Evolutionary conservation across 306 rosid genomes (phyloP).

Genomic region (Cyclanthera cordifolia): DNA sequence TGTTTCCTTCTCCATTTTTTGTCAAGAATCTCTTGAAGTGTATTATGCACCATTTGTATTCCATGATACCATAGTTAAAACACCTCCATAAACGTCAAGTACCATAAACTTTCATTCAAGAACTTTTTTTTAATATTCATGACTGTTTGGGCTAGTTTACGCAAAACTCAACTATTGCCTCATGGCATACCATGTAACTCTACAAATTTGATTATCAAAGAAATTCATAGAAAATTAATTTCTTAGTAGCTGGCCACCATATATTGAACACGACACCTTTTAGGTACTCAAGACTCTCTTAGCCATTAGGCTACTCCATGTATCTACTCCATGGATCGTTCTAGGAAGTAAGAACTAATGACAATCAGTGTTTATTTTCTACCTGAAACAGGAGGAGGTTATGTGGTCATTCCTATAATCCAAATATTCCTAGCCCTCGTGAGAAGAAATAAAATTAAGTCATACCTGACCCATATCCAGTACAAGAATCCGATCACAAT

Average conservation of each 20-base stretch:
- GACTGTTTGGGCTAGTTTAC: too few relatives aligned
- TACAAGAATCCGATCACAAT: slow-evolving; percentile 55
- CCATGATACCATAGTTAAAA: neutral
- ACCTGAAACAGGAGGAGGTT: neutral
- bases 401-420: neutral
- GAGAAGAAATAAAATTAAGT: slow-evolving; percentile 1
- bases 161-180: too few relatives aligned
- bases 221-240: too few relatives aligned
- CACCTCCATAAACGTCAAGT: neutral
- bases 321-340: too few relatives aligned
- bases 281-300: too few relatives aligned
- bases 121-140: too few relatives aligned
- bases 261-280: too few relatives aligned
- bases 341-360: neutral
- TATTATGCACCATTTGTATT: neutral
- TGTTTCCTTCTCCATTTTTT: neutral
- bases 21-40: neutral
- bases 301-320: too few relatives aligned
- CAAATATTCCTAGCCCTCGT: neutral
- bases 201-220: too few relatives aligned
- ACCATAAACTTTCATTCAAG: neutral
- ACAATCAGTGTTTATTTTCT: neutral
- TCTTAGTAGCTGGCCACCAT: too few relatives aligned
- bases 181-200: too few relatives aligned
- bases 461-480: slow-evolving; percentile 70